Percentiles rank a stretch among this genome's conserved stretches.
These are phyloP conservation scores for Acanthamoeba sp. DNA, from an alignment of 208 protist genomes.

Conservation along the genomic window DNA sequence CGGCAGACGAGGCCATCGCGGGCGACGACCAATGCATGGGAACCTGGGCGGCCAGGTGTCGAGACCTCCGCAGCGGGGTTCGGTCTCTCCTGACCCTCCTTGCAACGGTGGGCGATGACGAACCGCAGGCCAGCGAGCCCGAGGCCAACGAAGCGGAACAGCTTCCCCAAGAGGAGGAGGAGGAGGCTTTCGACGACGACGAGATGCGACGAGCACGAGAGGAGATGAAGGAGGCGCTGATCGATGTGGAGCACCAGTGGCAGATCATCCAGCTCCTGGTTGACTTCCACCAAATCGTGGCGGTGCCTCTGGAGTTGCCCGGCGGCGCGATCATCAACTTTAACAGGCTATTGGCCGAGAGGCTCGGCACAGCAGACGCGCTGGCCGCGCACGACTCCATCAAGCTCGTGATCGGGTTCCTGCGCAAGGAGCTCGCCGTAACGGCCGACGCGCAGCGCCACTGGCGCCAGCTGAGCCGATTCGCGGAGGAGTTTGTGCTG, in stretches of 20 bases:
- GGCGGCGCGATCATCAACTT: not conserved
- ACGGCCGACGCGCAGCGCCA: not conserved
- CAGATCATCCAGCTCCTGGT: not conserved
- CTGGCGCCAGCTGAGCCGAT: slow-evolving; percentile 7
- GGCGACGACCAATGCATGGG: not conserved
- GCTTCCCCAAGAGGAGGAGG: not conserved
- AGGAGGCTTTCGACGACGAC: not conserved
- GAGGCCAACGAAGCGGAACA: not conserved
- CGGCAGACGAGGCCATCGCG: not conserved
- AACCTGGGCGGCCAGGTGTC: not conserved
- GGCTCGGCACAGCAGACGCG: not conserved
- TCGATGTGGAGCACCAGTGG: slow-evolving; percentile 20
- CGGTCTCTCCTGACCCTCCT: not conserved
- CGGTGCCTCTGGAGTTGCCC: not conserved
- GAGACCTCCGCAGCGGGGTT: not conserved
- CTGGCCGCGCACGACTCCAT: slow-evolving; percentile 10
- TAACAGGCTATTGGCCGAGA: not conserved
- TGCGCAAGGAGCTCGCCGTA: not conserved
- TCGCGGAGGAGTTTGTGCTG: slow-evolving; percentile 19
- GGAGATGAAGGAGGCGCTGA: not conserved
- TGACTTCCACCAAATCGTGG: slow-evolving; percentile 27
- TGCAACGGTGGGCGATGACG: too few species aligned
- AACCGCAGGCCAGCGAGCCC: not conserved
- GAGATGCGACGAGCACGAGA: not conserved
- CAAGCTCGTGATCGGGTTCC: slow-evolving; percentile 17